phyloP scores from a whole-genome alignment of 2,329 filamentous ascomycete genomes.

The Pyricularia grisea region DNA sequence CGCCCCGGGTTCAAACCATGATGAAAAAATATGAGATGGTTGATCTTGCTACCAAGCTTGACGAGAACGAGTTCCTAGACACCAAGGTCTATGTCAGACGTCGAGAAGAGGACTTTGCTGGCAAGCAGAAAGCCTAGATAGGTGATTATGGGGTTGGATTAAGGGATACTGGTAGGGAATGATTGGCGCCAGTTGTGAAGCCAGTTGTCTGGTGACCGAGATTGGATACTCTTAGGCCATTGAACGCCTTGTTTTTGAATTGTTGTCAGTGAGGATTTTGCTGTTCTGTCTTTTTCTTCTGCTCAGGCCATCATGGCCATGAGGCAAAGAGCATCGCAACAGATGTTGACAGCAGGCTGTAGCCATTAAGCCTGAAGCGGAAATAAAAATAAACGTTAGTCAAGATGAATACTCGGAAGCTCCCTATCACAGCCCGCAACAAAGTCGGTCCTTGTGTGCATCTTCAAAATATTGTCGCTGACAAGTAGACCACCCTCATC shows the following conservation, averaged over 20 bases:
- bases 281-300: background rate
- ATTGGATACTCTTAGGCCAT: background rate
- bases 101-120: background rate
- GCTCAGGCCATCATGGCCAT: no score
- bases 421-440: background rate
- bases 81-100: background rate
- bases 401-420: background rate
- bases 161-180: no score
- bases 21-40: background rate
- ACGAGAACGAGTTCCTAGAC: background rate
- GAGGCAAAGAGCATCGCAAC: background rate
- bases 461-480: conserved; percentile 38
- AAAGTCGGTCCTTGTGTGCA: conserved; percentile 27
- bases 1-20: background rate
- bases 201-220: background rate
- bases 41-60: background rate
- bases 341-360: background rate
- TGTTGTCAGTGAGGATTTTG: background rate
- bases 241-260: background rate
- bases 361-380: background rate
- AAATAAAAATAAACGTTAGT: background rate
- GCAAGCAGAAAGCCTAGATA: background rate
- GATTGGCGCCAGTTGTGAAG: no score
- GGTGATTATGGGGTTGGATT: no score
- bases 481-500: conserved; percentile 44